These are phyloP conservation scores for Cordyceps javanica DNA, from an alignment of 2,329 filamentous ascomycete genomes.

Conservation along the genomic window DNA sequence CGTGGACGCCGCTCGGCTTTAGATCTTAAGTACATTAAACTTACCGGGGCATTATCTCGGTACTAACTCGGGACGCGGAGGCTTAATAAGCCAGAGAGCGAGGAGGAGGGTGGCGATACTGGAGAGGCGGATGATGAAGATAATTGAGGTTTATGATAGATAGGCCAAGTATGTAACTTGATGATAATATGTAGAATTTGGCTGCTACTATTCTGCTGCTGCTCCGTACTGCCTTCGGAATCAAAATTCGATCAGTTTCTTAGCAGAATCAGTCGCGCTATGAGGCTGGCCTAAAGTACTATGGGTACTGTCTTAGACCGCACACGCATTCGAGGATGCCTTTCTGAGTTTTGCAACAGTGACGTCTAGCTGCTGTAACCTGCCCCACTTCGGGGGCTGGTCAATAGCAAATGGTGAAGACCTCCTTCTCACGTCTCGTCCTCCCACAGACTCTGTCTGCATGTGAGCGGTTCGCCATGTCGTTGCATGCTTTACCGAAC, in stretches of 20 bases:
- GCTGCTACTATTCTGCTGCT: background rate
- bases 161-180: background rate
- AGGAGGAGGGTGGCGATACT: background rate
- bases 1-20: background rate
- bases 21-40: background rate
- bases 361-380: background rate
- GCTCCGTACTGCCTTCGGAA: background rate
- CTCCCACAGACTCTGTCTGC: too few relatives aligned
- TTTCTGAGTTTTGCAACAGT: background rate
- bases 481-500: too few relatives aligned
- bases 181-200: background rate
- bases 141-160: background rate
- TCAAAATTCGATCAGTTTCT: background rate
- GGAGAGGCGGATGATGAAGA: background rate
- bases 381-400: too few relatives aligned
- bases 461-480: too few relatives aligned
- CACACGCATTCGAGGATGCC: background rate
- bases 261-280: background rate
- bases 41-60: background rate
- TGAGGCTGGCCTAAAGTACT: background rate
- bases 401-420: too few relatives aligned
- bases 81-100: background rate
- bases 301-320: background rate
- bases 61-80: background rate
- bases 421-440: too few relatives aligned